phyloP scores from a whole-genome alignment of 768 basidiomycete genomes.

The Russula griseocarnosa region DNA sequence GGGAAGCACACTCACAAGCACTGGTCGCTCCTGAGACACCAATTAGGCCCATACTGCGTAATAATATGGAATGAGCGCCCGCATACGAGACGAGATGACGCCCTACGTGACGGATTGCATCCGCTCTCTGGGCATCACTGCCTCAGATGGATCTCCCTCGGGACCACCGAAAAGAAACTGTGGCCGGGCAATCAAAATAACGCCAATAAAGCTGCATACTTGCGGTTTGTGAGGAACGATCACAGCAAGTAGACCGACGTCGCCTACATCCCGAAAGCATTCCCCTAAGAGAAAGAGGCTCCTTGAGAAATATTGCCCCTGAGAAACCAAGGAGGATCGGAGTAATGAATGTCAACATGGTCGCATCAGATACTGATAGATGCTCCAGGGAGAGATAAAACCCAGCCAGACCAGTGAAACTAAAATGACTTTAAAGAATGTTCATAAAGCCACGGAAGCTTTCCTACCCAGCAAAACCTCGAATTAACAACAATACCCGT shows the following conservation, averaged over 20 bases:
- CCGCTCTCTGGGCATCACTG: constrained; percentile 38
- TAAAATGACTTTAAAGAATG: constrained; percentile 30
- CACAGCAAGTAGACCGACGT: not conserved
- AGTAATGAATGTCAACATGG: constrained; percentile 68
- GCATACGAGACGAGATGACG: not conserved
- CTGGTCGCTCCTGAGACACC: constrained; percentile 62
- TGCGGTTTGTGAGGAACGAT: not conserved
- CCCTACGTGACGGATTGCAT: constrained; percentile 57
- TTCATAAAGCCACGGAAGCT: not conserved
- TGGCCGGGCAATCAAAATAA: constrained; percentile 78
- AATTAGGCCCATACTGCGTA: constrained; percentile 51
- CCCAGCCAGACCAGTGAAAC: constrained; percentile 68
- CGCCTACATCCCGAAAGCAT: constrained; percentile 49
- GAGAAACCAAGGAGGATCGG: constrained; percentile 63
- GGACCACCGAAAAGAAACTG: constrained; percentile 59
- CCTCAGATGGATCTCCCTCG: constrained; percentile 8
- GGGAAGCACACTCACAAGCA: constrained; percentile 52
- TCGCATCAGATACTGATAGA: constrained; percentile 74
- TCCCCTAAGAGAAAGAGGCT: constrained; percentile 53
- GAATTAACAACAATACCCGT: constrained; percentile 48
- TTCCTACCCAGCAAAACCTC: constrained; percentile 58
- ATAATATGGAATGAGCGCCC: not conserved
- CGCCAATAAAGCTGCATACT: constrained; percentile 69
- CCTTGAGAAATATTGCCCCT: constrained; percentile 59
- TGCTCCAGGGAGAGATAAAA: constrained; percentile 68